Evolutionary conservation across 495 filamentous ascomycete species (phyloP).

Genomic region (Aspergillus kassunensis): DNA sequence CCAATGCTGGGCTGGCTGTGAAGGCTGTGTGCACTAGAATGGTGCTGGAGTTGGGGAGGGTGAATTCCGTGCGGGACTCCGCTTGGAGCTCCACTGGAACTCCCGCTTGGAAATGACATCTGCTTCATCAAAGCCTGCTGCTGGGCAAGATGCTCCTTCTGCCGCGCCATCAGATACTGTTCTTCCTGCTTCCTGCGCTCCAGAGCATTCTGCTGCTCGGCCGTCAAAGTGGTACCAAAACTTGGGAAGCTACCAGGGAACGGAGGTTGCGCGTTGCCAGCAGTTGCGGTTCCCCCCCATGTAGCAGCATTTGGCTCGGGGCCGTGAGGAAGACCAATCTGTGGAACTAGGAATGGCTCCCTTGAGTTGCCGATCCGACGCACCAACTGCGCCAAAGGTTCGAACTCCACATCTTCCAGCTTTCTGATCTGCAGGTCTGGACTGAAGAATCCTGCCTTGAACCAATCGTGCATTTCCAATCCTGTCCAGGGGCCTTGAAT

Average conservation of each 20-base stretch:
- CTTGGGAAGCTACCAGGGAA: conserved; percentile 92
- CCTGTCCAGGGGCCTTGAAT: conserved; percentile 94
- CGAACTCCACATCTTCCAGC: conserved; percentile 86
- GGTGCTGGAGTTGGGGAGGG: conserved; percentile 72
- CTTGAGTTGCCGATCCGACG: conserved; percentile 94
- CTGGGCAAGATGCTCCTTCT: conserved; percentile 88
- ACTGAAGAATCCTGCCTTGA: conserved; percentile 96
- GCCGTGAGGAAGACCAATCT: conserved; percentile 90
- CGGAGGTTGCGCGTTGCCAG: conserved; percentile 79
- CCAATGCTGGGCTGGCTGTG: conserved; percentile 95
- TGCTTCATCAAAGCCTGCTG: conserved; percentile 77
- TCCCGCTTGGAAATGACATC: conserved; percentile 46
- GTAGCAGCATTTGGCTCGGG: conserved; percentile 48
- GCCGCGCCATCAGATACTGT: conserved; percentile 90
- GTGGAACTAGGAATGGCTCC: conserved; percentile 94
- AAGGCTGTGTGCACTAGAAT: conserved; percentile 88
- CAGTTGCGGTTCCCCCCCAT: conserved; percentile 34
- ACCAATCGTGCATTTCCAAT: conserved; percentile 99
- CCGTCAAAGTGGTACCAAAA: conserved; percentile 95
- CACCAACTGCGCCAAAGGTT: conserved; percentile 93
- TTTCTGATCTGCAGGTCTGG: conserved; percentile 92
- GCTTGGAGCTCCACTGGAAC: too few relatives aligned
- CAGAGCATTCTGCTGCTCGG: conserved; percentile 94
- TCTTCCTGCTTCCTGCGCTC: conserved; percentile 97
- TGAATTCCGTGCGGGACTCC: conserved; percentile 42